Percentiles rank a stretch among this genome's conserved stretches.
Evolutionary conservation across 164 flowering plant genomes (phyloP).

Genomic region (Platanus orientalis): DNA sequence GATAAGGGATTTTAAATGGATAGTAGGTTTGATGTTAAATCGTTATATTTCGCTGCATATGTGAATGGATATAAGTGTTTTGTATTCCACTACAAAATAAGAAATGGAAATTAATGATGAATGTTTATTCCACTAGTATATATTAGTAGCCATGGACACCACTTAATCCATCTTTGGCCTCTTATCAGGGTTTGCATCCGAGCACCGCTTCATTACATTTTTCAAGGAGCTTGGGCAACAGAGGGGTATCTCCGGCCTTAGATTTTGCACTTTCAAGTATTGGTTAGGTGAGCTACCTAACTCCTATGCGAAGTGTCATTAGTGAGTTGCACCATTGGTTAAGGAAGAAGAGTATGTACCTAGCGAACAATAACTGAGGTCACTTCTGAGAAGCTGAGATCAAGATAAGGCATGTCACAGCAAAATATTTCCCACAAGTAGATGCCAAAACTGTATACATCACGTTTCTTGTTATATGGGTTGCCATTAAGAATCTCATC

Average conservation of each 20-base stretch:
- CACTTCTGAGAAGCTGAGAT: conserved; percentile 89
- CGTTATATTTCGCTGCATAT: too few species aligned
- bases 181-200: conserved; percentile 93
- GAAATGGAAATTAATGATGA: too few species aligned
- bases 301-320: neutral
- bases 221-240: conserved; percentile 87
- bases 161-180: conserved; percentile 98
- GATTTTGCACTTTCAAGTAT: conserved; percentile 45
- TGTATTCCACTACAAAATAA: too few species aligned
- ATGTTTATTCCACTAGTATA: too few species aligned
- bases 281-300: neutral
- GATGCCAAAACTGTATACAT: conserved; percentile 95
- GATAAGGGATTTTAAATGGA: too few species aligned
- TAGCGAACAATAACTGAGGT: conserved; percentile 93
- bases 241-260: conserved; percentile 92
- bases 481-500: conserved; percentile 95
- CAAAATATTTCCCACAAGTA: conserved; percentile 98
- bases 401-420: conserved; percentile 98
- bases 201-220: conserved; percentile 86
- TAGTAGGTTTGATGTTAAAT: too few species aligned
- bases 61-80: too few species aligned
- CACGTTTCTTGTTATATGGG: conserved; percentile 93
- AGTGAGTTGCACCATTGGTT: neutral
- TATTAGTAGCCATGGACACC: too few species aligned
- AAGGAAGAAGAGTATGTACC: conserved; percentile 32